Conservation (phyloP, 2,329 filamentous ascomycete genomes). For the Fusarium incarnatum region DNA sequence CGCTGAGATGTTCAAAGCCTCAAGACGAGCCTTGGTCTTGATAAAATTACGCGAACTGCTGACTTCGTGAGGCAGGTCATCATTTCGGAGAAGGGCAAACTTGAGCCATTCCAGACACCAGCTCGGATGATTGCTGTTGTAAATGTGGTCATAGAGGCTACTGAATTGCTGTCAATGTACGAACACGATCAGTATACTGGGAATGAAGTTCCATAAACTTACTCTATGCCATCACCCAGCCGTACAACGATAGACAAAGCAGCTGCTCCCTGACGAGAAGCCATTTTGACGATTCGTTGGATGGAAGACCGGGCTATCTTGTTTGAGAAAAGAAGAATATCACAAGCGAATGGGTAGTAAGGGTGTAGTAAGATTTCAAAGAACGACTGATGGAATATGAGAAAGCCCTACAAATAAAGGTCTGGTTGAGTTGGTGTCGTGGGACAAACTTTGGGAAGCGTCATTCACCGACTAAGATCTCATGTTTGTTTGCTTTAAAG, state of each 20-base stretch:
- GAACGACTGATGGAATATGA: not conserved
- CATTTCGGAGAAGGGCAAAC: not conserved
- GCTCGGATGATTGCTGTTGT: not conserved
- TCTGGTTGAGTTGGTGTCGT: not conserved
- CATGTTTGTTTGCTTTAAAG: rapidly evolving
- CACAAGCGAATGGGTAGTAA: not conserved
- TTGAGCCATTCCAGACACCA: not conserved
- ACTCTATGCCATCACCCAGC: not conserved
- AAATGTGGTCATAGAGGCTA: no score
- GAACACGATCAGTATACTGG: not conserved
- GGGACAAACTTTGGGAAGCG: not conserved
- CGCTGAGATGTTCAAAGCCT: rapidly evolving
- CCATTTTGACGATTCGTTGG: not conserved
- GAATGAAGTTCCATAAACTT: not conserved
- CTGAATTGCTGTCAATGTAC: not conserved
- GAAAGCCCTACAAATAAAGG: not conserved
- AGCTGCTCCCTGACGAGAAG: not conserved
- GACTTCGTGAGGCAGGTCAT: not conserved
- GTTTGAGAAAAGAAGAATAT: not conserved
- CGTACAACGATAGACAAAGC: not conserved
- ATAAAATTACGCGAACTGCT: not conserved
- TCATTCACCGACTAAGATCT: not conserved
- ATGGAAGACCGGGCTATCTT: not conserved
- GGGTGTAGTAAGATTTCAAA: not conserved
- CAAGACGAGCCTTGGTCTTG: rapidly evolving